Evolutionary conservation across 345 rosid species (phyloP).

Genomic region (Eucalyptus sp.): DNA sequence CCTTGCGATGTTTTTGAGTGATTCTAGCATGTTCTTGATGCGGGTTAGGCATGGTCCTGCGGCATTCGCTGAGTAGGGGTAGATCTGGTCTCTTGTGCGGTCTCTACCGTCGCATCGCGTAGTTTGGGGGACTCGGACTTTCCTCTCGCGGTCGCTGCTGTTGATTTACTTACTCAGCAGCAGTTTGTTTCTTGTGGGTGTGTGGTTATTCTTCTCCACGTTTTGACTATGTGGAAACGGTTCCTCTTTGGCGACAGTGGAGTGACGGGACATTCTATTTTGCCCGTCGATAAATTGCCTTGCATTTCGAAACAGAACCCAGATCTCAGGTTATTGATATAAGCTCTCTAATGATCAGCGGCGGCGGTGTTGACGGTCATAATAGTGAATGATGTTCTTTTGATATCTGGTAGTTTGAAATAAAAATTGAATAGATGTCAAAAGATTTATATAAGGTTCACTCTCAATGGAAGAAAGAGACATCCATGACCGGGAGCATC

Average conservation of each 20-base stretch:
- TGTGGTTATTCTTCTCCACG: background rate
- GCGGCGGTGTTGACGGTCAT: background rate
- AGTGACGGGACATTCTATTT: background rate
- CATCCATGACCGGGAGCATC: background rate
- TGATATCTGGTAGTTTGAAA: background rate
- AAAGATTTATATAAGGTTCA: background rate
- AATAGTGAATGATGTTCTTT: background rate
- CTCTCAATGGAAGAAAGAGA: background rate
- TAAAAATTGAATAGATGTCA: background rate
- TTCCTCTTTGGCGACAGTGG: background rate
- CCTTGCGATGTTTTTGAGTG: background rate
- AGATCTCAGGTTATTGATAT: background rate
- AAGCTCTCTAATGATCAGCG: background rate
- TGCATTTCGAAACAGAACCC: background rate
- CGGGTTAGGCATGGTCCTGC: background rate
- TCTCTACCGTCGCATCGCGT: background rate
- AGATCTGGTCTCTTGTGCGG: background rate
- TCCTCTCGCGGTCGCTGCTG: background rate
- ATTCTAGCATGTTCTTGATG: background rate
- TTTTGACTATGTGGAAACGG: background rate
- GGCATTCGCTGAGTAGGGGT: background rate
- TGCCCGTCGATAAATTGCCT: background rate
- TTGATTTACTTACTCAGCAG: background rate
- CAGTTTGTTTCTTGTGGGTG: background rate
- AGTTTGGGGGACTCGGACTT: background rate